phyloP scores from a whole-genome alignment of 768 basidiomycete species.

The Cystobasidium onofrii region DNA sequence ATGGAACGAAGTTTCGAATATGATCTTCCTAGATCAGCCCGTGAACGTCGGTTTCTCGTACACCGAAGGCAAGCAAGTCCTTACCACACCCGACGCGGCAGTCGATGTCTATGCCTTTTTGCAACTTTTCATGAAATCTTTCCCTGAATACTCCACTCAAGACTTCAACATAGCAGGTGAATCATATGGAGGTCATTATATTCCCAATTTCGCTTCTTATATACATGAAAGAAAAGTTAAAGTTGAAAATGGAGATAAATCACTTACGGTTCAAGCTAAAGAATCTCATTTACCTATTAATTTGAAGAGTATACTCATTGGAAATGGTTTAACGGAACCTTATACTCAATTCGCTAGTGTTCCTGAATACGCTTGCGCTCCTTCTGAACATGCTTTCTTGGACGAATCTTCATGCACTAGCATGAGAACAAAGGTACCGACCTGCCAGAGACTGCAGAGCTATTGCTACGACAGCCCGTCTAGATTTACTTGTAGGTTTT shows the following conservation, averaged over 20 bases:
- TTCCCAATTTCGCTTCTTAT: slow-evolving; percentile 55
- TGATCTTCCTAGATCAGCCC: slow-evolving; percentile 50
- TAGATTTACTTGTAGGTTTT: slow-evolving; percentile 54
- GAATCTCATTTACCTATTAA: slow-evolving; percentile 35
- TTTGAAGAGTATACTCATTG: slow-evolving; percentile 66
- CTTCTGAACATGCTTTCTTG: slow-evolving; percentile 66
- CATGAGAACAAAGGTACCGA: slow-evolving; percentile 59
- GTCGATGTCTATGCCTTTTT: slow-evolving; percentile 77
- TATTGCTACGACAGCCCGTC: slow-evolving; percentile 60
- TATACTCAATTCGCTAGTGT: slow-evolving; percentile 69
- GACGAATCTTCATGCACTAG: slow-evolving; percentile 54
- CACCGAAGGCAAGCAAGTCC: slow-evolving; percentile 63
- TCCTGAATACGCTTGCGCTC: slow-evolving; percentile 65
- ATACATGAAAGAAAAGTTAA: slow-evolving; percentile 71
- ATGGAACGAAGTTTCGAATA: slow-evolving; percentile 61
- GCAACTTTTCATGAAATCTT: slow-evolving; percentile 68
- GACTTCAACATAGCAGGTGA: slow-evolving; percentile 59
- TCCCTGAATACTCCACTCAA: slow-evolving; percentile 60
- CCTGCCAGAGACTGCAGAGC: slow-evolving; percentile 65
- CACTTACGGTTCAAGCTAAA: background rate
- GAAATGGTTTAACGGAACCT: slow-evolving; percentile 55
- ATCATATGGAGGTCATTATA: slow-evolving; percentile 38
- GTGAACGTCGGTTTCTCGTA: slow-evolving; percentile 87
- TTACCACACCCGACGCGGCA: slow-evolving; percentile 74
- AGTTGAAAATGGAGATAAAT: slow-evolving; percentile 41